Percentiles rank a stretch among this genome's conserved stretches.
Evolutionary conservation across 805 yeast species (phyloP).

Genomic region (Saturnispora halmiae): DNA sequence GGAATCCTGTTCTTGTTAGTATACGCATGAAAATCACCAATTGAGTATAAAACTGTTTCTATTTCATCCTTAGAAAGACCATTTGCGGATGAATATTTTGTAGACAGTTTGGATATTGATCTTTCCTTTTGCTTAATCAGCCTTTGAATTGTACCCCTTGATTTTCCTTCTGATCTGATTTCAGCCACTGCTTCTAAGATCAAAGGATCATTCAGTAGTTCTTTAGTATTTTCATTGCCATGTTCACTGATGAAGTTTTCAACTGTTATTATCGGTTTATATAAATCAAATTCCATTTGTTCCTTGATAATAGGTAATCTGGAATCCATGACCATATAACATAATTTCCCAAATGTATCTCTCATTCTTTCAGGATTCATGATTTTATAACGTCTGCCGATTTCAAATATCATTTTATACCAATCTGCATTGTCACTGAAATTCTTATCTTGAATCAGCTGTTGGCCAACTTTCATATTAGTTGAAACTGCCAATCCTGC

Average conservation of each 20-base stretch:
- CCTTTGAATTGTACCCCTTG: constrained; percentile 44
- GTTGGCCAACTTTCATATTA: constrained; percentile 60
- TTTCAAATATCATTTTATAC: constrained; percentile 64
- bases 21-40: constrained; percentile 72
- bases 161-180: constrained; percentile 49
- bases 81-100: constrained; percentile 35
- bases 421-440: constrained; percentile 63
- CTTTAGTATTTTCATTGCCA: constrained; percentile 25
- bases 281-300: constrained; percentile 67
- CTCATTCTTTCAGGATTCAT: constrained; percentile 81
- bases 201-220: constrained; percentile 48
- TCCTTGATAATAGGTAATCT: constrained; percentile 59
- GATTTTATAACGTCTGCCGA: constrained; percentile 72
- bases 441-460: constrained; percentile 54
- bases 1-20: constrained; percentile 62
- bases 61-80: constrained; percentile 49
- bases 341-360: constrained; percentile 67
- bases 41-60: constrained; percentile 64
- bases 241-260: constrained; percentile 22
- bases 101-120: constrained; percentile 55
- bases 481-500: constrained; percentile 76
- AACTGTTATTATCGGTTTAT: constrained; percentile 63
- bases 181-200: constrained; percentile 60
- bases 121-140: constrained; percentile 58
- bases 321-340: constrained; percentile 83